Percentiles rank a stretch among this genome's conserved stretches.
These are phyloP conservation scores for Anthracocystis setariae DNA, from an alignment of 1,284 basidiomycete genomes.

Conservation along the genomic window DNA sequence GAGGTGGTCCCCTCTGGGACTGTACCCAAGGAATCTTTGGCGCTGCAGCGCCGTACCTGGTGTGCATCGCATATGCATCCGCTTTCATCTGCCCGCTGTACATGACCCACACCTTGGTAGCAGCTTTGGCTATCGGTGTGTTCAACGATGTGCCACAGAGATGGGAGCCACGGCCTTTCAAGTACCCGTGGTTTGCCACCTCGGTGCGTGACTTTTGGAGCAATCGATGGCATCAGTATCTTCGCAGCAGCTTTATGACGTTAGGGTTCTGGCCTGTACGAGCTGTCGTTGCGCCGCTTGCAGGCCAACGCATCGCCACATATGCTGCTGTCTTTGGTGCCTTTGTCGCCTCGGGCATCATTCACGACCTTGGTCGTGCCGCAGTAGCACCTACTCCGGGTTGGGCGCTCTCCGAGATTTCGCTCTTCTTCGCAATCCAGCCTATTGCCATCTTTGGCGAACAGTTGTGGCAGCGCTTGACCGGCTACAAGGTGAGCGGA, in stretches of 20 bases:
- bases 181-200: constrained; percentile 14
- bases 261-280: constrained; percentile 28
- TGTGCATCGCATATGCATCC: constrained; percentile 13
- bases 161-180: constrained; percentile 32
- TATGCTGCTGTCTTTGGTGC: constrained; percentile 20
- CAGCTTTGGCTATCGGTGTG: constrained; percentile 8
- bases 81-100: constrained; percentile 13
- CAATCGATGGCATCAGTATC: constrained; percentile 41
- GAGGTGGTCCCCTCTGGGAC: constrained; percentile 31
- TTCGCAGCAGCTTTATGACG: constrained; percentile 32
- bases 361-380: constrained; percentile 35
- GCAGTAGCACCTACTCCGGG: constrained; percentile 13
- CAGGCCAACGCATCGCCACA: constrained; percentile 10
- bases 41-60: constrained; percentile 20
- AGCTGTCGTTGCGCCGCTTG: background rate
- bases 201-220: constrained; percentile 37
- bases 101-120: constrained; percentile 4
- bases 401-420: constrained; percentile 2
- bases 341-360: constrained; percentile 31
- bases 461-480: constrained; percentile 15
- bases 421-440: constrained; percentile 30
- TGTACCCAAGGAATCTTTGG: constrained; percentile 17
- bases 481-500: constrained; percentile 16
- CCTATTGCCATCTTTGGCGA: constrained; percentile 28
- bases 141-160: constrained; percentile 11